phyloP scores from a whole-genome alignment of 305 asterid genomes.

The Solanum hybrid region DNA sequence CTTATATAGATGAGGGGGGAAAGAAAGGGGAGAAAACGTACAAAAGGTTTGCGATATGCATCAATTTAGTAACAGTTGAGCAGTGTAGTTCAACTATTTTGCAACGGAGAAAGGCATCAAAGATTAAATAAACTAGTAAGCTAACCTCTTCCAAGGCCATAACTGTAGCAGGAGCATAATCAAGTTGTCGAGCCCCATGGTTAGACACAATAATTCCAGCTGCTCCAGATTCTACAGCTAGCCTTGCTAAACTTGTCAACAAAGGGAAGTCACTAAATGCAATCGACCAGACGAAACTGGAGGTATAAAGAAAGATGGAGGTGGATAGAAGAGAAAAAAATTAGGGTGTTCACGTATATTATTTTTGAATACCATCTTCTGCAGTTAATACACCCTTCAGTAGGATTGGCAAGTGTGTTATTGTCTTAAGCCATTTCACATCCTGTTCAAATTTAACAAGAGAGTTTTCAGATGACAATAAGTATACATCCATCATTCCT shows the following conservation, averaged over 20 bases:
- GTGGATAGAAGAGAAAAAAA: background rate
- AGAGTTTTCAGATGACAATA: background rate
- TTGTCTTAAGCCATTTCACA: conserved; percentile 77
- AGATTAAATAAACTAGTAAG: background rate
- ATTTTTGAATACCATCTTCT: conserved; percentile 56
- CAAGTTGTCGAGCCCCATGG: conserved; percentile 90
- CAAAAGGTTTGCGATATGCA: background rate
- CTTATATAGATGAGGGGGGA: background rate
- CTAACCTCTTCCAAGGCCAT: conserved; percentile 69
- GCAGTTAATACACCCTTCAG: conserved; percentile 80
- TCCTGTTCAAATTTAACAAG: conserved; percentile 32
- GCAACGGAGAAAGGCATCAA: background rate
- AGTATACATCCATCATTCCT: background rate
- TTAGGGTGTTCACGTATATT: background rate
- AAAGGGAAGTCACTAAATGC: background rate
- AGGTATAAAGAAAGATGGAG: background rate
- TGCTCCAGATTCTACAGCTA: conserved; percentile 60
- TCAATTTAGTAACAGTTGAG: background rate
- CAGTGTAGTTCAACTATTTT: background rate
- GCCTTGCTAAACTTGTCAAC: conserved; percentile 31
- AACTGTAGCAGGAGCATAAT: conserved; percentile 70
- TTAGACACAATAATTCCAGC: conserved; percentile 85
- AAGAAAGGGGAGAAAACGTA: background rate
- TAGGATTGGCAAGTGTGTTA: conserved; percentile 70
- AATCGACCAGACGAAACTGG: background rate